Evolutionary conservation across 2,329 filamentous ascomycete genomes (phyloP).

Genomic region (Coniochaeta ligniaria): DNA sequence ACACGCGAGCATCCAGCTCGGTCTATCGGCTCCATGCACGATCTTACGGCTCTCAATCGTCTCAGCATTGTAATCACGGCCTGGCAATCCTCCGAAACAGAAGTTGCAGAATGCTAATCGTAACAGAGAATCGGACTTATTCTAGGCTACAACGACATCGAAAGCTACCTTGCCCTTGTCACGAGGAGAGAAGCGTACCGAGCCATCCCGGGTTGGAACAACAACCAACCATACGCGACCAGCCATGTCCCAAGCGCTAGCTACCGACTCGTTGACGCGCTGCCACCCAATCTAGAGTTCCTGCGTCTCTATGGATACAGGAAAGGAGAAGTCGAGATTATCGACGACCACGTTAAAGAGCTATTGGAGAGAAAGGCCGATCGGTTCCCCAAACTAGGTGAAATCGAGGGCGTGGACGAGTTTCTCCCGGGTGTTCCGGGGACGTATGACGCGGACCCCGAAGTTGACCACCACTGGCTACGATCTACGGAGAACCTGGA

Average conservation of each 20-base stretch:
- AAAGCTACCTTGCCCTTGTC: no score
- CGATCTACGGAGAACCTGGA: background rate
- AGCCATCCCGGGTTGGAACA: no score
- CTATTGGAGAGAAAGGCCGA: constrained; percentile 6
- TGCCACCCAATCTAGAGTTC: constrained; percentile 8
- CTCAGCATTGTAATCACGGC: background rate
- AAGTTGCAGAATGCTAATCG: background rate
- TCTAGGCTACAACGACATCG: background rate
- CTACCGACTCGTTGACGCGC: constrained; percentile 5
- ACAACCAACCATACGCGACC: no score
- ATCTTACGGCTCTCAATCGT: constrained; percentile 4
- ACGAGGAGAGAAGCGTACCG: no score
- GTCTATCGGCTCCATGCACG: constrained; percentile 6
- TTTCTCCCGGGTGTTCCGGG: background rate
- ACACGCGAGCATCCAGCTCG: background rate
- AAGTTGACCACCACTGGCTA: background rate
- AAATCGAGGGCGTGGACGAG: constrained; percentile 1
- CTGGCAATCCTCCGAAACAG: background rate
- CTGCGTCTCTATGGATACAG: constrained; percentile 10
- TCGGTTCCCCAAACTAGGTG: constrained; percentile 3
- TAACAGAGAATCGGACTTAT: background rate
- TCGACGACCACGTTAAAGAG: constrained; percentile 6
- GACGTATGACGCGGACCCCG: background rate
- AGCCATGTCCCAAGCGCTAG: background rate
- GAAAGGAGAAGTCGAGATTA: background rate